A percentile compares a stretch with the other conserved stretches of the same genome.
phyloP scores from a whole-genome alignment of 805 yeast species.

The Scheffersomyces amazonensis region DNA sequence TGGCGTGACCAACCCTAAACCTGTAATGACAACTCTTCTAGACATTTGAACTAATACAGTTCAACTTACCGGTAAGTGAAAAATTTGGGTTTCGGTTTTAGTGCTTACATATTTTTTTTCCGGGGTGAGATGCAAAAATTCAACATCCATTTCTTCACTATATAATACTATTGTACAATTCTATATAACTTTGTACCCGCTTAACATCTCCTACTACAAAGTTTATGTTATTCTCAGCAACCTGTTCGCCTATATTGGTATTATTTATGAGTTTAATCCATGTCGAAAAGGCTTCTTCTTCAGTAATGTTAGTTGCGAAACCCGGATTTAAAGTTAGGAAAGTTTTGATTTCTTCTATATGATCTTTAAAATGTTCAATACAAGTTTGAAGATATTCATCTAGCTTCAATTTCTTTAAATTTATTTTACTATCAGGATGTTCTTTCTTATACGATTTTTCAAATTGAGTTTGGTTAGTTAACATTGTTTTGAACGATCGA shows the following conservation, averaged over 20 bases:
- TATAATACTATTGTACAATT: not conserved
- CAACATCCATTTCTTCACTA: not conserved
- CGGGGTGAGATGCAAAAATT: not conserved
- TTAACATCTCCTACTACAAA: slow-evolving; percentile 41
- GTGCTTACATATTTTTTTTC: not conserved
- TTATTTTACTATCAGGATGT: slow-evolving; percentile 11
- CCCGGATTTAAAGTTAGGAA: too few species aligned
- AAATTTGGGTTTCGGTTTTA: not conserved
- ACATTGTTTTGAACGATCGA: slow-evolving; percentile 22
- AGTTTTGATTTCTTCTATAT: not conserved
- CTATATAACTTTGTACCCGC: slow-evolving; percentile 25
- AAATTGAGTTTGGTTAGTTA: slow-evolving; percentile 24
- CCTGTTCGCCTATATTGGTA: slow-evolving; percentile 12
- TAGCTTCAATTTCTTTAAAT: slow-evolving; percentile 28
- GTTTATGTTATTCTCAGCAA: slow-evolving; percentile 27
- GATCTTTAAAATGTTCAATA: not conserved
- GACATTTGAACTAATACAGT: too few species aligned
- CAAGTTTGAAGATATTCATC: slow-evolving; percentile 14
- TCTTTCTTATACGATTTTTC: slow-evolving; percentile 23
- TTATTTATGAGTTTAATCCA: slow-evolving; percentile 29
- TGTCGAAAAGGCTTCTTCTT: slow-evolving; percentile 13
- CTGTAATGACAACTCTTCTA: slow-evolving; percentile 87
- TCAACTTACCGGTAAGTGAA: too few species aligned
- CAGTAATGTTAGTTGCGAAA: not conserved
- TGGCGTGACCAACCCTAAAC: slow-evolving; percentile 84